Conservation (phyloP, 768 basidiomycete genomes). For the Boletus eberwhitei region DNA sequence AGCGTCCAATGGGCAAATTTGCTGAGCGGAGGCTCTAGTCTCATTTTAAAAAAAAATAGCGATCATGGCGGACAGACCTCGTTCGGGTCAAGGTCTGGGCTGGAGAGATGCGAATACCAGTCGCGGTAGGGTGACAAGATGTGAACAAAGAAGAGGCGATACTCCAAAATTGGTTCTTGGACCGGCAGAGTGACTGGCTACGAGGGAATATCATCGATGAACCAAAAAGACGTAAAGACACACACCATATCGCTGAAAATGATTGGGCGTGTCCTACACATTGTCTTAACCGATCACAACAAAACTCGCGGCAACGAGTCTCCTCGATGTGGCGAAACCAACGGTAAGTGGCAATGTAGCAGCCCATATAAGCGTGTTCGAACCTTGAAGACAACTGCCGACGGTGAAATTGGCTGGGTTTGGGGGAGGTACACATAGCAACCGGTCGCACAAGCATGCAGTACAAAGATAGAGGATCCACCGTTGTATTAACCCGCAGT, state of each 20-base stretch:
- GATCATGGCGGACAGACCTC: background rate
- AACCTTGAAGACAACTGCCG: background rate
- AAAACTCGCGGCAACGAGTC: no score
- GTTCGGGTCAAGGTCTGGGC: background rate
- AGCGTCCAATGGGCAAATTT: background rate
- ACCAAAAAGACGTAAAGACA: background rate
- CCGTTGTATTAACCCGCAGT: background rate
- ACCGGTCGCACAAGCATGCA: background rate
- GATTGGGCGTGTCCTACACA: background rate
- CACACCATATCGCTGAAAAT: background rate
- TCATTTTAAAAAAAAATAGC: background rate
- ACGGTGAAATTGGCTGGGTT: background rate
- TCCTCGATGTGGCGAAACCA: background rate
- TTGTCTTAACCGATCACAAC: background rate
- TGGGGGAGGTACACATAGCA: background rate
- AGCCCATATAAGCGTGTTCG: background rate
- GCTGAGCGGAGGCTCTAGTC: background rate
- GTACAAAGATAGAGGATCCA: background rate
- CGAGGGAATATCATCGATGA: background rate
- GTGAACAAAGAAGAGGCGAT: background rate
- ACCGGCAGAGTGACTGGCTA: background rate
- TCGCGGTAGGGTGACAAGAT: background rate
- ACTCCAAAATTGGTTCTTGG: background rate
- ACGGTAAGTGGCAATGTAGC: background rate
- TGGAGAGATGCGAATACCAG: background rate